These are phyloP conservation scores for Neurospora terricola DNA, from an alignment of 495 filamentous ascomycete genomes.

Conservation along the genomic window DNA sequence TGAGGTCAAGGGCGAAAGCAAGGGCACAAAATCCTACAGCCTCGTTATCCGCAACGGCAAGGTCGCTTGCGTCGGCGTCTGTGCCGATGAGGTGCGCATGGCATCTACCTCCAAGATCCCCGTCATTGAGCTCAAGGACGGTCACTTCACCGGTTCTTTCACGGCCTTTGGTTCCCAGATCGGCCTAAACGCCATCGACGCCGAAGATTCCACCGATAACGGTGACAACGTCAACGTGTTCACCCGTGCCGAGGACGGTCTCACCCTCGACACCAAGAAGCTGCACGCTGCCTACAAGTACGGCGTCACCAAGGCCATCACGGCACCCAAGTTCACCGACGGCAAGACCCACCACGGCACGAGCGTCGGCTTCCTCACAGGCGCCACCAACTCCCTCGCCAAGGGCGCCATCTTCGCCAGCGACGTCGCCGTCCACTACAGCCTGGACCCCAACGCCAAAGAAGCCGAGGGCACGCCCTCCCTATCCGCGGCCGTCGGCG, in stretches of 20 bases:
- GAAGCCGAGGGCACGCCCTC: slow-evolving; percentile 22
- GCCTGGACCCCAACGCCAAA: slow-evolving; percentile 25
- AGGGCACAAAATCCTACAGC: slow-evolving; percentile 15
- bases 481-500: slow-evolving; percentile 28
- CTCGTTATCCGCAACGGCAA: slow-evolving; percentile 37
- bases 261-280: slow-evolving; percentile 36
- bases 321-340: slow-evolving; percentile 27
- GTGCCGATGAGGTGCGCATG: slow-evolving; percentile 24
- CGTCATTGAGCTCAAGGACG: slow-evolving; percentile 41
- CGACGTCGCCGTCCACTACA: slow-evolving; percentile 38
- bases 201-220: slow-evolving; percentile 40
- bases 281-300: slow-evolving; percentile 30
- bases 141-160: slow-evolving; percentile 45
- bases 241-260: slow-evolving; percentile 36
- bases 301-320: slow-evolving; percentile 38
- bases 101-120: slow-evolving; percentile 17
- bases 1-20: background rate
- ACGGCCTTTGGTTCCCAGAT: slow-evolving; percentile 43
- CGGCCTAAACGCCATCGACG: slow-evolving; percentile 48
- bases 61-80: slow-evolving; percentile 39
- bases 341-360: slow-evolving; percentile 32
- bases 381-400: slow-evolving; percentile 21
- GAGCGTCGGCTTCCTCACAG: slow-evolving; percentile 37
- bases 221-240: slow-evolving; percentile 27
- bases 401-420: slow-evolving; percentile 27